Evolutionary conservation across 202 grass and related monocot genomes (phyloP), one percentile per base, ranked within the genome.

Genomic region (Panicum hallii): DNA sequence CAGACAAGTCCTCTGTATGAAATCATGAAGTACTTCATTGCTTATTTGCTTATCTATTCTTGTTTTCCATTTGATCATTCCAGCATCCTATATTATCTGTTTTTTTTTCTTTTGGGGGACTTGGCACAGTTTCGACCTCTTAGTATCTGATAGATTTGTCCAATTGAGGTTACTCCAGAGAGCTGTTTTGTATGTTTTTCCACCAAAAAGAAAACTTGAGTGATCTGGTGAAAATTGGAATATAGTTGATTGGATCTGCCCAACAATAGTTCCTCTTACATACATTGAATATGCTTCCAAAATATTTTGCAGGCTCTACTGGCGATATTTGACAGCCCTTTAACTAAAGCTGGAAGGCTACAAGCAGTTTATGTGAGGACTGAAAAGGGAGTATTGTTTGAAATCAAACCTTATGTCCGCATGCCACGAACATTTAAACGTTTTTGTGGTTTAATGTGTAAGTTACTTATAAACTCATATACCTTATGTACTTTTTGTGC

Each of bases 371-470:
- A 94, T 83, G 93, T 96, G 53, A 94, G 76, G 88, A 99, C 96
- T 53, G 93, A 95, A 80, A 99, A 95, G 63, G 93, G 96, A 44
- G 91, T 94, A n/a, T 77, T 99, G 42, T 94, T 99, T 87, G 93
- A 96, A 90, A 96, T 99, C 67, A 99, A 99, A 87, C 93, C 96
- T 60, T 48, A 96, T 88, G 93, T 99, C 46, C 93, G 93, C 84
- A 92, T 95, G 65, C 96, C 93, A 16, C 84, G 93, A 1, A 99
- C 96, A 69, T 99, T 99, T 80, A 95, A 98, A 75, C 84, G 93
- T 41, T 99, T 95, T 46, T 95, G 93, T 74, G 93, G 96, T 43
- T 89, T 99, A 76, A 99, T 95, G 88, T 95, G 96, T 99, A 92
- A 90, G 95, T 94, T 74, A 67, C 32, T 41, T 34, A 70, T 53